Evolutionary conservation across 257 asterid species (phyloP), one percentile per base, ranked within the genome.

Genomic region (Galeopsis tetrahit): DNA sequence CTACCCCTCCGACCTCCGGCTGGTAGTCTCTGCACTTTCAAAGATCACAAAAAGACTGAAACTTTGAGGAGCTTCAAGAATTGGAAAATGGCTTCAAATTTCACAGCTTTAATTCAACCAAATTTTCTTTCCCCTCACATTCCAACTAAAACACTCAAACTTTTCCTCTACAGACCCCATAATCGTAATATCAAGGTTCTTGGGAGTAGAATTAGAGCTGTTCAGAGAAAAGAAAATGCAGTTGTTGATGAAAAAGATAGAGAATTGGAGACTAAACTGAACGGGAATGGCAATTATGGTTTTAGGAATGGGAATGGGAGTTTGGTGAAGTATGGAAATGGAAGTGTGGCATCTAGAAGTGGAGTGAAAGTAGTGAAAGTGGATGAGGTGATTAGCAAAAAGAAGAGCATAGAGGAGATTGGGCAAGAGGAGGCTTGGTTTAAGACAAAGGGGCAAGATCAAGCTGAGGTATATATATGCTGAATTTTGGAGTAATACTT

Each of bases 361-460:
- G 79, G 52, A 68, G 74, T 73, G 78, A 67, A 43, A 70, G 73
- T 77, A 70, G 82, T 77, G 84, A 79, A 82, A 76, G 71, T 40
- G 43, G 84, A 72, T 51, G 70, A 75, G 69, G 89, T 73, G 79
- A 63, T 67, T 71, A 75, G 52, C 58, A 68, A 51, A 32, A 83
- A 80, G 86, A 83, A 86, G 77, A 88, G 78, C 61, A 56, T 92
- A 33, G 96, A 92, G 78, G 93, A 92, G 79, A 89, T 92, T 73
- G 98, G 98, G 53, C 93, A 88, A 75, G 98, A 92, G 83, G 96
- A 89, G 10, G 98, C 94, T 7, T 92, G 98, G 98, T 92, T 92
- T 82, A 92, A 85, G 83, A 69, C 31, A 44, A 79, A 69, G 11
- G 75, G 49, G 31, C 34, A 64, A 31, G 82, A 81, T 68, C 74